Conservation (phyloP, 1,284 basidiomycete genomes). For the Schizophyllum commune region DNA sequence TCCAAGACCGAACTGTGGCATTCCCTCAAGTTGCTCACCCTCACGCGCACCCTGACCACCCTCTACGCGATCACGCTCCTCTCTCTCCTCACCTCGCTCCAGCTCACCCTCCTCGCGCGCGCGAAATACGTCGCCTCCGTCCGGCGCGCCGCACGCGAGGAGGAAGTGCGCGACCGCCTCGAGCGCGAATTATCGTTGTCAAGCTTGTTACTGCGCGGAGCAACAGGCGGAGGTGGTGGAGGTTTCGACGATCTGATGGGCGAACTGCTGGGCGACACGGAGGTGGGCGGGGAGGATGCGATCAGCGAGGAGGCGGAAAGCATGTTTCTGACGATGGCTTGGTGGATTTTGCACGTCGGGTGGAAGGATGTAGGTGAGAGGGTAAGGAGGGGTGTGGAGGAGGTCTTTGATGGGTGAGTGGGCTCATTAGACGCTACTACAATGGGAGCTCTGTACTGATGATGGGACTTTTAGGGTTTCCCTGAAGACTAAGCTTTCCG, state of each 20-base stretch:
- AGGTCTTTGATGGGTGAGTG: constrained; percentile 70
- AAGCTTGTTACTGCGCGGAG: not conserved
- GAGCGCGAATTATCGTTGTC: not conserved
- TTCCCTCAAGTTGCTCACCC: constrained; percentile 76
- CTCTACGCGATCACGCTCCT: constrained; percentile 79
- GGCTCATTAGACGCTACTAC: not conserved
- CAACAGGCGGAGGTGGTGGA: not conserved
- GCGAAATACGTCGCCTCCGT: not conserved
- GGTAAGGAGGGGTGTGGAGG: constrained; percentile 68
- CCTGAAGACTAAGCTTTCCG: constrained; percentile 65
- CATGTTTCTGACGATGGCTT: constrained; percentile 72
- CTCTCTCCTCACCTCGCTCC: constrained; percentile 73
- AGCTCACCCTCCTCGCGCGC: constrained; percentile 61
- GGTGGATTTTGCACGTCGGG: constrained; percentile 87
- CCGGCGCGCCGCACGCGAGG: not conserved
- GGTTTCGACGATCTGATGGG: not conserved
- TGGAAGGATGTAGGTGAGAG: constrained; percentile 78
- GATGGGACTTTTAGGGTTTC: constrained; percentile 47
- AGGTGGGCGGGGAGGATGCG: not conserved
- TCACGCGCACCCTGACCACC: constrained; percentile 80
- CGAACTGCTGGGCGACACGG: not conserved
- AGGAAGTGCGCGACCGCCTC: not conserved
- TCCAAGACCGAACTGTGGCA: constrained; percentile 72
- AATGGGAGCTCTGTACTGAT: not conserved
- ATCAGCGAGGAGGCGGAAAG: not conserved